These are phyloP conservation scores for Chrysosporium keratinophilum DNA, from an alignment of 2,329 filamentous ascomycete genomes.

Conservation along the genomic window DNA sequence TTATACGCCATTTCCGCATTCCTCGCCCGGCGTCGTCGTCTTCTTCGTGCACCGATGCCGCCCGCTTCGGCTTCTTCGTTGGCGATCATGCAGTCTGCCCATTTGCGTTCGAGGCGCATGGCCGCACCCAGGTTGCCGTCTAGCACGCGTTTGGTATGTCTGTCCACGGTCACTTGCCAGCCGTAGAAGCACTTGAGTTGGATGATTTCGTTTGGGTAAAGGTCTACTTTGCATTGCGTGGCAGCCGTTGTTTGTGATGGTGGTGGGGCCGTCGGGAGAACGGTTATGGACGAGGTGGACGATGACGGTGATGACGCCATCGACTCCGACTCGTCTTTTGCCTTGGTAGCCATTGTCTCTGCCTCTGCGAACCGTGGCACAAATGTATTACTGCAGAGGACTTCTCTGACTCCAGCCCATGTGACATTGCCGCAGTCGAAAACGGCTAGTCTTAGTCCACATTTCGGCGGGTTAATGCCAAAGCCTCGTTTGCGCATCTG, in stretches of 20 bases:
- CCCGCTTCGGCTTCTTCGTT: conserved; percentile 66
- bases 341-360: conserved; percentile 15
- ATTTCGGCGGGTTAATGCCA: conserved; percentile 39
- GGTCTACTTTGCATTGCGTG: conserved; percentile 27
- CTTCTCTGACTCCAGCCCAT: conserved; percentile 81
- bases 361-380: conserved; percentile 38
- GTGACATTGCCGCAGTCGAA: conserved; percentile 90
- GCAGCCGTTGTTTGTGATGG: not conserved
- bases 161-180: conserved; percentile 89
- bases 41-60: conserved; percentile 52
- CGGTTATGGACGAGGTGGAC: conserved; percentile 4
- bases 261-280: conserved; percentile 14
- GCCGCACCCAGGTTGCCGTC: conserved; percentile 66
- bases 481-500: conserved; percentile 60
- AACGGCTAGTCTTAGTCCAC: conserved; percentile 66
- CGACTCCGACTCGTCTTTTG: not conserved
- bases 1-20: conserved; percentile 73
- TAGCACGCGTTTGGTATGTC: conserved; percentile 79
- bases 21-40: conserved; percentile 60
- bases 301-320: not conserved
- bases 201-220: conserved; percentile 69
- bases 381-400: conserved; percentile 75
- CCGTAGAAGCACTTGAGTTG: conserved; percentile 87
- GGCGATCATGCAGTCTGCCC: conserved; percentile 89
- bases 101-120: conserved; percentile 72